Evolutionary conservation across 2,329 filamentous ascomycete species (phyloP).

Genomic region (Coleophoma crateriformis): DNA sequence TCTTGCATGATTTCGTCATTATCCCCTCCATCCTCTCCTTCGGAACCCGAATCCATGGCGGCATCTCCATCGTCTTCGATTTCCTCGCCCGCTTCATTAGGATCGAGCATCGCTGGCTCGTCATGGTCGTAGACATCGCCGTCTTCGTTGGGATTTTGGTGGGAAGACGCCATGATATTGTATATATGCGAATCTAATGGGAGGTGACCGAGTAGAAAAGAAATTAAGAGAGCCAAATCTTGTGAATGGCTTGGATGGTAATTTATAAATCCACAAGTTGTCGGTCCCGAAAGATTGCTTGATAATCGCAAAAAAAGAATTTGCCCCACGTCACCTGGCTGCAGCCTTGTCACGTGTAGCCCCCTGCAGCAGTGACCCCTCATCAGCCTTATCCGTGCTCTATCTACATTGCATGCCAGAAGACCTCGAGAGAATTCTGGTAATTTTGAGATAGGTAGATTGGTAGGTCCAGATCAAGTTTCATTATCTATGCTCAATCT

Average conservation of each 20-base stretch:
- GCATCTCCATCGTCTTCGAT: constrained; percentile 64
- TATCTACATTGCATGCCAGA: too few species aligned
- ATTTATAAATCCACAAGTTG: too few species aligned
- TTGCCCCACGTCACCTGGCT: neutral
- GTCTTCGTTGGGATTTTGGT: constrained; percentile 11
- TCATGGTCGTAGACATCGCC: constrained; percentile 42
- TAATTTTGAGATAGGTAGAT: too few species aligned
- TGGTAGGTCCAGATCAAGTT: too few species aligned
- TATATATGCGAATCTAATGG: neutral
- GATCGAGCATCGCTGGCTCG: constrained; percentile 68
- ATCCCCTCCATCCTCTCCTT: constrained; percentile 52
- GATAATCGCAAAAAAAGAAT: constrained; percentile 13
- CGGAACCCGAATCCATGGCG: constrained; percentile 73
- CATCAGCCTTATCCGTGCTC: too few species aligned
- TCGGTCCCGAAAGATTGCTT: constrained; percentile 9
- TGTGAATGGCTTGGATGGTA: too few species aligned
- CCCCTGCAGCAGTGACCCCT: too few species aligned
- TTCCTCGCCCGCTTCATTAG: constrained; percentile 75
- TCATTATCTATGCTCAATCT: too few species aligned
- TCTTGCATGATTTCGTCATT: constrained; percentile 54
- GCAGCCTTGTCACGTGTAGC: too few species aligned
- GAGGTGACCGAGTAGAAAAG: neutral
- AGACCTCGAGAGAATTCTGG: too few species aligned
- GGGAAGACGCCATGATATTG: constrained; percentile 17
- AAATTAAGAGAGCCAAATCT: neutral